These are phyloP conservation scores for Wickerhamiella qilinensis DNA, from an alignment of 805 yeast genomes.

Conservation along the genomic window DNA sequence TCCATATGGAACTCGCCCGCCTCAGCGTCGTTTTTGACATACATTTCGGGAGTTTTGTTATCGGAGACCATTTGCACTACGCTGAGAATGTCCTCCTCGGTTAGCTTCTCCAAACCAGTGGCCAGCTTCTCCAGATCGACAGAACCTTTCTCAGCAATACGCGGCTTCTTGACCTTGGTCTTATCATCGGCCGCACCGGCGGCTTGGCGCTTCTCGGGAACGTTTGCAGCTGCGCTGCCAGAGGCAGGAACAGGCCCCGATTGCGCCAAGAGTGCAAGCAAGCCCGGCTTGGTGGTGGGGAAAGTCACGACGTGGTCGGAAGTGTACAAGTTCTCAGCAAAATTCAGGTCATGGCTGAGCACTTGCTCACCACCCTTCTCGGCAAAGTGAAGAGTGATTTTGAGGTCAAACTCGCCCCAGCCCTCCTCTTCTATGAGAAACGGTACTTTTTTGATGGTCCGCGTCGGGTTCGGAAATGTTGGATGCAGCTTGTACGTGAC, in stretches of 20 bases:
- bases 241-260: constrained; percentile 59
- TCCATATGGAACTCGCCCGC: constrained; percentile 97
- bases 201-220: constrained; percentile 25
- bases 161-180: constrained; percentile 22
- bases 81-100: constrained; percentile 82
- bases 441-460: constrained; percentile 69
- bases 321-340: constrained; percentile 56
- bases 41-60: constrained; percentile 88
- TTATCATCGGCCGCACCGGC: constrained; percentile 18
- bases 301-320: constrained; percentile 63
- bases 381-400: constrained; percentile 54
- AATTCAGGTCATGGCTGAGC: constrained; percentile 78
- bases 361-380: constrained; percentile 85
- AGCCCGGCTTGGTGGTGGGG: constrained; percentile 58
- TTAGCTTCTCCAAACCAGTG: constrained; percentile 70
- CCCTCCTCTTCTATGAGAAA: constrained; percentile 84
- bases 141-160: constrained; percentile 32
- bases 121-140: constrained; percentile 86
- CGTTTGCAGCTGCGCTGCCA: constrained; percentile 9
- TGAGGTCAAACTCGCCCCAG: constrained; percentile 96
- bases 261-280: constrained; percentile 59
- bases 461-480: constrained; percentile 77
- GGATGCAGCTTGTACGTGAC: constrained; percentile 92
- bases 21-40: constrained; percentile 85
- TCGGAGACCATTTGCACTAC: constrained; percentile 97